Percentiles rank a stretch among this genome's conserved stretches.
Evolutionary conservation across 2,329 filamentous ascomycete genomes (phyloP).

Genomic region (Orbilia quercus): DNA sequence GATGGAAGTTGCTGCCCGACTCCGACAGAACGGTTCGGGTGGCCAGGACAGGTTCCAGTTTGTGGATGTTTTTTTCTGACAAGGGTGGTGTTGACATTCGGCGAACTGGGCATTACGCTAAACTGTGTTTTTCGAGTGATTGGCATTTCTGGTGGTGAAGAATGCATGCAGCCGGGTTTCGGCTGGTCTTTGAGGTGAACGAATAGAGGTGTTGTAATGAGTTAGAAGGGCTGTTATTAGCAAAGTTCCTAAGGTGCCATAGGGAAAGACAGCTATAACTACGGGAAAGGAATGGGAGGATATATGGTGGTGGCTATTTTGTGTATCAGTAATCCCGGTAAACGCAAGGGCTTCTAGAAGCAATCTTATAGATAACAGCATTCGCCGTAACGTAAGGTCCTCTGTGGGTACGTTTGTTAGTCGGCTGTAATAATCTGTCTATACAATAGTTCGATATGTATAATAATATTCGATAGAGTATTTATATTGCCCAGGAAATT

Average conservation of each 20-base stretch:
- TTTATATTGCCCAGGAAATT: slow-evolving; percentile 3
- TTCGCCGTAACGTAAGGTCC: slow-evolving; percentile 14
- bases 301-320: background rate
- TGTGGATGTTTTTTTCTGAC: background rate
- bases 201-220: background rate
- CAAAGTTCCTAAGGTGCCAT: background rate
- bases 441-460: too few relatives aligned
- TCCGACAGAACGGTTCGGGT: slow-evolving; percentile 25
- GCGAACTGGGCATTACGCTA: slow-evolving; percentile 55
- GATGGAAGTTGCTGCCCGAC: background rate
- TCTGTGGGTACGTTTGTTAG: too few relatives aligned
- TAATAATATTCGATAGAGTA: background rate
- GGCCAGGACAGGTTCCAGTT: background rate
- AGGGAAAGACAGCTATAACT: slow-evolving; percentile 7
- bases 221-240: background rate
- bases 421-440: too few relatives aligned
- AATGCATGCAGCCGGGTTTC: slow-evolving; percentile 1
- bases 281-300: background rate
- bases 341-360: slow-evolving; percentile 49
- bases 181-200: background rate
- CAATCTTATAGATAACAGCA: slow-evolving; percentile 12
- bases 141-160: slow-evolving; percentile 1
- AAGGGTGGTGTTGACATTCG: slow-evolving; percentile 39
- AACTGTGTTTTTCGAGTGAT: slow-evolving; percentile 15
- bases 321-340: slow-evolving; percentile 23